Conservation (phyloP, 148 eudicot genomes). For the Spergularia marina region DNA sequence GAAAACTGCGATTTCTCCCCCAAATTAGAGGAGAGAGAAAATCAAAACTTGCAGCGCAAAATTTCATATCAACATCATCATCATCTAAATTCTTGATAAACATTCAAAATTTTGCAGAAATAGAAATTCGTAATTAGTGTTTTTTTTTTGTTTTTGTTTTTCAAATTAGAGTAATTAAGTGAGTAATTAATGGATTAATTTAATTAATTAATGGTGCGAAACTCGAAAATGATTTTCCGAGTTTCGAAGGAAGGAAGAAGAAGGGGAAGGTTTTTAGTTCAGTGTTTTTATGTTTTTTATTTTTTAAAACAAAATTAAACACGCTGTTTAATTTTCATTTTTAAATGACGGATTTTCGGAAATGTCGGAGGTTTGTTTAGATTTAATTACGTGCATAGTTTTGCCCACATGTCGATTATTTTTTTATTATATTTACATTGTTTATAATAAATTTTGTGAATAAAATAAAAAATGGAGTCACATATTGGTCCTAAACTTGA, state of each 20-base stretch:
- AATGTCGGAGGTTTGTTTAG: neutral
- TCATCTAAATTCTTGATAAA: neutral
- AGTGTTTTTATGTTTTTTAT: constrained; percentile 3
- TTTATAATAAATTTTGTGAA: neutral
- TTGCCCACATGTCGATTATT: neutral
- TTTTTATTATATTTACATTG: neutral
- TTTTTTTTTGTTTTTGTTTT: no score
- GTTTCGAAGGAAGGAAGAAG: neutral
- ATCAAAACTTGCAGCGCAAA: neutral
- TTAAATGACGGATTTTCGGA: constrained; percentile 9
- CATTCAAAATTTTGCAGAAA: neutral
- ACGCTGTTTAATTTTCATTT: neutral
- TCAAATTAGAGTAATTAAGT: neutral
- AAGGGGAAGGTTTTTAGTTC: neutral
- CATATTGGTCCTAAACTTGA: neutral
- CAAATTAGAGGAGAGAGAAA: neutral
- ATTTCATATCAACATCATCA: neutral
- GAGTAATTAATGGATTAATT: neutral
- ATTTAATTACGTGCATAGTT: neutral
- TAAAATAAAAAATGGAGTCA: neutral
- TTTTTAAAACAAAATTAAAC: neutral
- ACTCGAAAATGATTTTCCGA: constrained; percentile 26
- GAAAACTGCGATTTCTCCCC: neutral
- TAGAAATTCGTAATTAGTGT: no score
- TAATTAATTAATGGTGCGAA: constrained; percentile 4